A percentile compares a stretch with the other conserved stretches of the same genome.
phyloP scores from a whole-genome alignment of 192 early-diverging fungal species.

The Rhizophagus clarus region DNA sequence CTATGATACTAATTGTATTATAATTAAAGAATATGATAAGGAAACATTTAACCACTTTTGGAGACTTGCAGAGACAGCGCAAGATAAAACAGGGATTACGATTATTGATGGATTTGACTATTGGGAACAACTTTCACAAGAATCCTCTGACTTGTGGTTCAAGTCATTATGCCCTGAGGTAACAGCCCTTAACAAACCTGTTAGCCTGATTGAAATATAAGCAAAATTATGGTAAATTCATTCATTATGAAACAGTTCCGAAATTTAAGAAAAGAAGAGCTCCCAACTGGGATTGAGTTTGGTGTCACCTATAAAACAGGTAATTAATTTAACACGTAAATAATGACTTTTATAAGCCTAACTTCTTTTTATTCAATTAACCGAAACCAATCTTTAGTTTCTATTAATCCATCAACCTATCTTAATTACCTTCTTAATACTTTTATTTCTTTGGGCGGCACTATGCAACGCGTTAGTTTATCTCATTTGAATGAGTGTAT shows the following conservation, averaged over 20 bases:
- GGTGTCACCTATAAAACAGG: constrained; percentile 64
- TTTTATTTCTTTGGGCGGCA: constrained; percentile 57
- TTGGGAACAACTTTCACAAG: constrained; percentile 52
- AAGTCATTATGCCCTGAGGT: constrained; percentile 50
- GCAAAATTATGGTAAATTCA: background rate
- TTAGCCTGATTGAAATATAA: background rate
- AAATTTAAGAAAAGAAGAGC: constrained; percentile 44
- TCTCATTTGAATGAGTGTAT: constrained; percentile 54
- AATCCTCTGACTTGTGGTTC: constrained; percentile 65
- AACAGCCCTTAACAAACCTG: constrained; percentile 43
- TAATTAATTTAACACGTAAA: constrained; percentile 37
- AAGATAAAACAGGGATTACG: constrained; percentile 51
- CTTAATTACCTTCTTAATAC: constrained; percentile 57
- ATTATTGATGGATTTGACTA: constrained; percentile 54
- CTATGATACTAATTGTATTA: background rate
- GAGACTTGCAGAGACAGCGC: constrained; percentile 37
- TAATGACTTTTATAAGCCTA: background rate
- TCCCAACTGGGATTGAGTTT: constrained; percentile 56
- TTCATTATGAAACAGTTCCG: constrained; percentile 39
- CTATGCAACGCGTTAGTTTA: constrained; percentile 39
- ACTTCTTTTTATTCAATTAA: constrained; percentile 10
- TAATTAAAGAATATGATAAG: constrained; percentile 39
- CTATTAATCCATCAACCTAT: constrained; percentile 69
- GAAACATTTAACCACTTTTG: constrained; percentile 40
- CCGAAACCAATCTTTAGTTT: constrained; percentile 36